phyloP scores from a whole-genome alignment of 306 rosid genomes.

The Senna tora region DNA sequence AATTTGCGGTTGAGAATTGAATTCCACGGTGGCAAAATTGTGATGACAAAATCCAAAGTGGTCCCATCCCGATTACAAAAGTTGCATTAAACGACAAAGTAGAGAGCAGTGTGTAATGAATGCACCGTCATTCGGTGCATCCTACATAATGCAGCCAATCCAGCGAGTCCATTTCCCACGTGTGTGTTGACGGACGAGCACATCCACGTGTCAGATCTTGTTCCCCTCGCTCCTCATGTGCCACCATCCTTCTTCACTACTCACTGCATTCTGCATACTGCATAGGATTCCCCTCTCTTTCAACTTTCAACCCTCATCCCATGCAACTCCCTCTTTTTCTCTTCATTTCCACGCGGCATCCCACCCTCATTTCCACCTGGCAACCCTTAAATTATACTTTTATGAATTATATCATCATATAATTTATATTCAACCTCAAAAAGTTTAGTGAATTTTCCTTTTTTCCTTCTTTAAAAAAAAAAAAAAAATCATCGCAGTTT shows the following conservation, averaged over 20 bases:
- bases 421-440: no score
- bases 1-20: no score
- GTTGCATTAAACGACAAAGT: background rate
- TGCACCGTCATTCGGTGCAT: conserved; percentile 26
- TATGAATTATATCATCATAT: no score
- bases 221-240: background rate
- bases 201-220: conserved; percentile 22
- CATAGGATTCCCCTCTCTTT: conserved; percentile 17
- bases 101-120: background rate
- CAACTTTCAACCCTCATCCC: background rate
- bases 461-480: no score
- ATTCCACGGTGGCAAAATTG: no score
- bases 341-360: background rate
- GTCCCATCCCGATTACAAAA: background rate
- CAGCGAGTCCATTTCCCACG: conserved; percentile 5
- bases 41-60: background rate
- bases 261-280: background rate
- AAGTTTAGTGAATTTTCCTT: no score
- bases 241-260: background rate
- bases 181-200: background rate
- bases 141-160: background rate
- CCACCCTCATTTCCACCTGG: background rate
- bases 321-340: background rate
- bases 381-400: no score
- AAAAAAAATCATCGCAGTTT: no score